These are phyloP conservation scores for Daldinia decipiens DNA, from an alignment of 495 filamentous ascomycete species.

Conservation along the genomic window DNA sequence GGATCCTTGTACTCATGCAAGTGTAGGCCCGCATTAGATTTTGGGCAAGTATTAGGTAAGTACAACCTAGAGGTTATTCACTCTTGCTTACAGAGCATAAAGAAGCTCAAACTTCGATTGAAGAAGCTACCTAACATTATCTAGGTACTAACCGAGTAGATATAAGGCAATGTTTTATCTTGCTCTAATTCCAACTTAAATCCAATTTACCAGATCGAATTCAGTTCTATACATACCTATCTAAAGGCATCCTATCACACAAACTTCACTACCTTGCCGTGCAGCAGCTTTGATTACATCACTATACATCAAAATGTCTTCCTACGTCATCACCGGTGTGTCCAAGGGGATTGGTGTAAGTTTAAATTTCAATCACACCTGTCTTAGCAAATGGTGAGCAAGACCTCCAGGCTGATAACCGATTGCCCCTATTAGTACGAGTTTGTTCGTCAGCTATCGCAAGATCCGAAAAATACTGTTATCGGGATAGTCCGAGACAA, in stretches of 20 bases:
- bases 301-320: not conserved
- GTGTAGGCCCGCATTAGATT: not conserved
- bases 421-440: not conserved
- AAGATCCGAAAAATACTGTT: not conserved
- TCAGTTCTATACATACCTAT: too few species aligned
- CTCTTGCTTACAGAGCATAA: not conserved
- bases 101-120: too few species aligned
- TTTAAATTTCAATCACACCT: not conserved
- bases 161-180: not conserved
- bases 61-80: not conserved
- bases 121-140: too few species aligned
- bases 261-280: not conserved
- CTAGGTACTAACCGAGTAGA: too few species aligned
- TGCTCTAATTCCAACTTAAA: too few species aligned
- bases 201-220: too few species aligned
- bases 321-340: not conserved
- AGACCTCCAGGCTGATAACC: not conserved
- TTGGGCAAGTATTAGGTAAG: constrained; percentile 1
- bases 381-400: not conserved
- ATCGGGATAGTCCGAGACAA: not conserved
- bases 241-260: not conserved
- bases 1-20: not conserved
- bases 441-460: not conserved
- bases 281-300: not conserved
- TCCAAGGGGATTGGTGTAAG: not conserved